These are phyloP conservation scores for Aspergillus sclerotioniger DNA, from an alignment of 495 filamentous ascomycete species.

Conservation along the genomic window DNA sequence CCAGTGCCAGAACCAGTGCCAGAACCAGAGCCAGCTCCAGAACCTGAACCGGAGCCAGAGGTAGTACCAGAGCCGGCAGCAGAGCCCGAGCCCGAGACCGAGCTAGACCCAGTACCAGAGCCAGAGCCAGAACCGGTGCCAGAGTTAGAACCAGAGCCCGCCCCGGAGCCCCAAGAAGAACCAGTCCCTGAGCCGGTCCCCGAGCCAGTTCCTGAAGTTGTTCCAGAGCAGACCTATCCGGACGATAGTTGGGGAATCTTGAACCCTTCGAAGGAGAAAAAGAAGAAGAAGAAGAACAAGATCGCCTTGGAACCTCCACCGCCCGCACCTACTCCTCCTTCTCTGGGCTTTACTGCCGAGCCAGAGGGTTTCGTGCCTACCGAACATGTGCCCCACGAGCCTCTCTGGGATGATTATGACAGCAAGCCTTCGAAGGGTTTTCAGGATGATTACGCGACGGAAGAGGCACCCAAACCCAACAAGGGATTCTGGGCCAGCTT, in stretches of 20 bases:
- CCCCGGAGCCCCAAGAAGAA: constrained; percentile 8
- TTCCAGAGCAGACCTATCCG: constrained; percentile 27
- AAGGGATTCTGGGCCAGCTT: constrained; percentile 49
- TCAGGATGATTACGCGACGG: constrained; percentile 26
- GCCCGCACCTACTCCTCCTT: constrained; percentile 50
- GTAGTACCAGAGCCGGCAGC: constrained; percentile 15
- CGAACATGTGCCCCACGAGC: constrained; percentile 27
- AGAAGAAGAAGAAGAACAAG: constrained; percentile 43
- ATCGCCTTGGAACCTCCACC: constrained; percentile 46
- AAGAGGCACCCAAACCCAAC: constrained; percentile 34
- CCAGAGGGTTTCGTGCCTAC: constrained; percentile 30
- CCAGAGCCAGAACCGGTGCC: constrained; percentile 19
- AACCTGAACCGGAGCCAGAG: constrained; percentile 9
- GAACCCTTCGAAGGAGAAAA: constrained; percentile 41
- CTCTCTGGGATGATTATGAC: constrained; percentile 40
- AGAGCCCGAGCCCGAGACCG: neutral
- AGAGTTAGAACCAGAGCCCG: constrained; percentile 22
- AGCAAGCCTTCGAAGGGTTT: constrained; percentile 36
- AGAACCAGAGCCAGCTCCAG: constrained; percentile 19
- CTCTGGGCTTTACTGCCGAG: constrained; percentile 46
- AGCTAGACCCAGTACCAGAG: constrained; percentile 9
- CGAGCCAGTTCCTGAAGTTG: constrained; percentile 22
- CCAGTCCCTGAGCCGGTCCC: constrained; percentile 16
- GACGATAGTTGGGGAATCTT: constrained; percentile 39
- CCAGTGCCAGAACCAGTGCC: constrained; percentile 24